Conservation (phyloP, 441 rosid genomes). For the Raphanus hybrid region DNA sequence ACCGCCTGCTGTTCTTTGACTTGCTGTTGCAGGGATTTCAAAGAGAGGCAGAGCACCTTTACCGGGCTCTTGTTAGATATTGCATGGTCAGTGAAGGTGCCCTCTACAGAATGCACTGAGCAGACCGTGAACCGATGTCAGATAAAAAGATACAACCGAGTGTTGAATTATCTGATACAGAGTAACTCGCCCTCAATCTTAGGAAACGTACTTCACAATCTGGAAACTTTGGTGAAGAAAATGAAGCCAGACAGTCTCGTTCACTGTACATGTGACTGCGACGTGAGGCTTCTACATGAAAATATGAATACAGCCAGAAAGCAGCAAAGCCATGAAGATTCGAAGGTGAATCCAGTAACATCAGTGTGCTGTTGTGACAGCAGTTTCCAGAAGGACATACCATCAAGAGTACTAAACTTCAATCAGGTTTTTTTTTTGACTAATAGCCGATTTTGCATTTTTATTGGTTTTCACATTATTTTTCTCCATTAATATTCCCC, state of each 20-base stretch:
- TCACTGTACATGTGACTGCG: conserved; percentile 50
- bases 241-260: conserved; percentile 39
- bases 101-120: conserved; percentile 57
- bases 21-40: conserved; percentile 51
- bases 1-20: conserved; percentile 34
- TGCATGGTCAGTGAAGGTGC: conserved; percentile 84
- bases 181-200: conserved; percentile 59
- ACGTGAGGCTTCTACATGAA: conserved; percentile 50
- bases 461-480: background rate
- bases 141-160: conserved; percentile 67
- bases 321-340: conserved; percentile 35
- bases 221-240: conserved; percentile 53
- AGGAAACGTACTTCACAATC: conserved; percentile 59
- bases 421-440: conserved; percentile 53
- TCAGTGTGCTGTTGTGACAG: conserved; percentile 45
- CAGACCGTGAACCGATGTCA: conserved; percentile 52
- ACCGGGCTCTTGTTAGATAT: conserved; percentile 79
- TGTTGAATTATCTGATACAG: conserved; percentile 65
- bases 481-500: background rate
- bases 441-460: background rate
- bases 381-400: conserved; percentile 42
- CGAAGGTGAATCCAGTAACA: conserved; percentile 36
- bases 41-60: conserved; percentile 50
- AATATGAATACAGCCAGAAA: conserved; percentile 55
- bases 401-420: conserved; percentile 42